Percentiles rank a stretch among this genome's conserved stretches.
Conservation (phyloP, 2,329 filamentous ascomycete species). For the Fusarium nodosum region DNA sequence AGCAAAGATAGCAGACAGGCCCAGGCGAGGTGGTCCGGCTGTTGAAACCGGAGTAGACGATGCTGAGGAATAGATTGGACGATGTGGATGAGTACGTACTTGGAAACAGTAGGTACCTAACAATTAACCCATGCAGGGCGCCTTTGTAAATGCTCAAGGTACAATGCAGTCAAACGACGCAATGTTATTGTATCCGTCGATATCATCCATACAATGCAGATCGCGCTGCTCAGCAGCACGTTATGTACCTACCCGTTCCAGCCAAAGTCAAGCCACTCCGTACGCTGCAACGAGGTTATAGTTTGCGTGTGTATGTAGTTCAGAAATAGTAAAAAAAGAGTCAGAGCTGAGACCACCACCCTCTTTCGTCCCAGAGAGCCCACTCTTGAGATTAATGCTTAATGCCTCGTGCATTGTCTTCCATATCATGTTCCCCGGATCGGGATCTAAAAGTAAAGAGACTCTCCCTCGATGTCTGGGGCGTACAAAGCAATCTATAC, state of each 20-base stretch:
- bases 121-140: conserved; percentile 15
- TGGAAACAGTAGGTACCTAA: neutral
- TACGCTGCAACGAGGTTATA: neutral
- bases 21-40: conserved; percentile 30
- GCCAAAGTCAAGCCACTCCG: conserved; percentile 16
- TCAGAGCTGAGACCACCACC: conserved; percentile 46
- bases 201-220: conserved; percentile 26
- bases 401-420: conserved; percentile 41
- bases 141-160: conserved; percentile 12
- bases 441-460: neutral
- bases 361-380: conserved; percentile 22
- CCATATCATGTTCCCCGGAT: neutral
- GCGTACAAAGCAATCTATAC: conserved; percentile 15
- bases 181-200: conserved; percentile 24
- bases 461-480: conserved; percentile 9
- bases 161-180: conserved; percentile 29
- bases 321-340: conserved; percentile 9
- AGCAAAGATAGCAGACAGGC: conserved; percentile 20
- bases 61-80: conserved; percentile 9
- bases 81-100: neutral
- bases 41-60: conserved; percentile 18
- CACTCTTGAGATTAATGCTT: conserved; percentile 49
- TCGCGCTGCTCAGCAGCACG: conserved; percentile 2
- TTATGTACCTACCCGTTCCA: conserved; percentile 15
- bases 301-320: neutral